Conservation (phyloP, 129 eudicot genomes). For the Helichrysum umbraculigerum region DNA sequence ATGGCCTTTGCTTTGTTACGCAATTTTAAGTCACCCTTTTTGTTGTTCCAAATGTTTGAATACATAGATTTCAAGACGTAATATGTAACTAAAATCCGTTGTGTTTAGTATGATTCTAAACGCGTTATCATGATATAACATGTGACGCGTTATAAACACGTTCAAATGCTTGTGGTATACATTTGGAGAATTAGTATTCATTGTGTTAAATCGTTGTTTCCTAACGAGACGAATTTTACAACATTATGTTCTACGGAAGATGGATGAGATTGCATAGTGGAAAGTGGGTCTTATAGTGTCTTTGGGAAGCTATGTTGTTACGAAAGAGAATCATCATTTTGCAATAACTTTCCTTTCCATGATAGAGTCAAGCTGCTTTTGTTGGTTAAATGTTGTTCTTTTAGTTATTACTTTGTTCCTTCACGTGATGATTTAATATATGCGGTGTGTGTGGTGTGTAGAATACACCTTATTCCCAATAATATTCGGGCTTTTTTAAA, state of each 20-base stretch:
- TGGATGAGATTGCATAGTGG: neutral
- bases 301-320: neutral
- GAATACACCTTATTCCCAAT: too few species aligned
- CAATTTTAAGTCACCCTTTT: neutral
- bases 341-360: neutral
- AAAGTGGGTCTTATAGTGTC: slow-evolving; percentile 4
- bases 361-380: neutral
- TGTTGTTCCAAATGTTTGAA: neutral
- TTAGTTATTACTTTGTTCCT: slow-evolving; percentile 21
- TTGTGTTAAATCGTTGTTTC: neutral
- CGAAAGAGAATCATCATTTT: slow-evolving; percentile 16
- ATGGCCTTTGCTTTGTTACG: slow-evolving; percentile 2
- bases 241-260: neutral
- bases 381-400: neutral
- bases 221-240: neutral
- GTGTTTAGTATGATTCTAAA: too few species aligned
- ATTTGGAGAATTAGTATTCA: neutral
- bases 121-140: too few species aligned
- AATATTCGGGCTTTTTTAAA: too few species aligned
- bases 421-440: neutral
- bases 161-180: neutral
- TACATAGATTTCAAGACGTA: neutral
- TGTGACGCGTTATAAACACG: too few species aligned
- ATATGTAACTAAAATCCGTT: neutral
- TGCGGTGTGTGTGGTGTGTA: neutral